Evolutionary conservation across 148 eudicot genomes (phyloP).

Genomic region (Amaranthus hypochondriacus): DNA sequence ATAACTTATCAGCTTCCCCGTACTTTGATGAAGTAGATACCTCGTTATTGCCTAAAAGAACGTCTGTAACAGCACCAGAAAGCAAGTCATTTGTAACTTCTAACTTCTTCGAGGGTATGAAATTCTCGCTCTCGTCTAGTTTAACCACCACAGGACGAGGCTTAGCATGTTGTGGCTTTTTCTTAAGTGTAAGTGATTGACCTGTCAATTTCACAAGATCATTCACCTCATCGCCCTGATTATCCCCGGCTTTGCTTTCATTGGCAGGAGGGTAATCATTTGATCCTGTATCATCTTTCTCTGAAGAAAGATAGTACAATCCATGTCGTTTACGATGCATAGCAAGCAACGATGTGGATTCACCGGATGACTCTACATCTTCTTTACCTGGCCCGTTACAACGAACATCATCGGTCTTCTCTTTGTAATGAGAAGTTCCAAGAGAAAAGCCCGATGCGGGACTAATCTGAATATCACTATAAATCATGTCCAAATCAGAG

Average conservation of each 20-base stretch:
- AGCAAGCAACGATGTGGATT: conserved; percentile 64
- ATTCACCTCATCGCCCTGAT: conserved; percentile 35
- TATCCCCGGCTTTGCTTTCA: conserved; percentile 38
- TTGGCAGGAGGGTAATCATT: conserved; percentile 73
- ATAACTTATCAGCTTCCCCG: conserved; percentile 31
- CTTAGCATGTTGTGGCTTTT: conserved; percentile 51
- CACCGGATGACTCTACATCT: conserved; percentile 44
- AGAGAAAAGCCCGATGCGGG: conserved; percentile 49
- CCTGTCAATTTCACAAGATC: conserved; percentile 83
- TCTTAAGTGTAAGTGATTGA: conserved; percentile 57
- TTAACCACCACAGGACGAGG: conserved; percentile 82
- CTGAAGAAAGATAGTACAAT: conserved; percentile 75
- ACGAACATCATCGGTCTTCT: conserved; percentile 25
- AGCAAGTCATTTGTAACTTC: conserved; percentile 45
- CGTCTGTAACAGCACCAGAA: conserved; percentile 75
- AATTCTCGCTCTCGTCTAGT: conserved; percentile 59
- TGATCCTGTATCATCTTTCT: conserved; percentile 37
- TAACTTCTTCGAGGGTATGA: conserved; percentile 31
- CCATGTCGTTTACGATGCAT: conserved; percentile 80
- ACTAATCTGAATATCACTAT: conserved; percentile 44
- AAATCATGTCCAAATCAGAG: conserved; percentile 57
- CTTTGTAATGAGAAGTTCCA: conserved; percentile 31
- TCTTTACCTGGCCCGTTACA: conserved; percentile 32
- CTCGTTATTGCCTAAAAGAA: conserved; percentile 51
- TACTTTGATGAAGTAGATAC: conserved; percentile 35